These are phyloP conservation scores for Chalciporus chontae DNA, from an alignment of 768 basidiomycete species.

Conservation along the genomic window DNA sequence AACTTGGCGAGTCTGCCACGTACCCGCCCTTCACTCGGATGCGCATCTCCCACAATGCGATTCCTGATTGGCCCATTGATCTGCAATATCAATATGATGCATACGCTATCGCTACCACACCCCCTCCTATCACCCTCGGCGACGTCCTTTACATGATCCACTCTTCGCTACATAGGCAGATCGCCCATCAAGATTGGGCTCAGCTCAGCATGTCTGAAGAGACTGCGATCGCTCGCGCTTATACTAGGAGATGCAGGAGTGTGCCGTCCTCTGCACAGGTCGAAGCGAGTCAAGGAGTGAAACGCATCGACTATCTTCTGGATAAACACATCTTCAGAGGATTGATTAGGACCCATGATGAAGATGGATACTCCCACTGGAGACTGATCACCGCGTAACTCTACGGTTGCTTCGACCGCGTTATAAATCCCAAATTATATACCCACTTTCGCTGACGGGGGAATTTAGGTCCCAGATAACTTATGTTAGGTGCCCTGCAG, in stretches of 20 bases:
- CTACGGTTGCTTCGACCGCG: not conserved
- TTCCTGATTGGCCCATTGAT: slow-evolving; percentile 62
- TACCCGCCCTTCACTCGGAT: slow-evolving; percentile 51
- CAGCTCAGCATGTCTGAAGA: slow-evolving; percentile 23
- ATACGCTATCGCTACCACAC: slow-evolving; percentile 17
- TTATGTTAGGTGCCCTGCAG: not conserved
- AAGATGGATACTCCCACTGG: slow-evolving; percentile 31
- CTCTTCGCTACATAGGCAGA: slow-evolving; percentile 41
- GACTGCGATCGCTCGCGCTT: slow-evolving; percentile 34
- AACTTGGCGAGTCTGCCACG: slow-evolving; percentile 52
- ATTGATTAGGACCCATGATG: slow-evolving; percentile 28
- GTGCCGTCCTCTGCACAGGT: slow-evolving; percentile 28
- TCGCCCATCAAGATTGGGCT: slow-evolving; percentile 36
- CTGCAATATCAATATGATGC: slow-evolving; percentile 38
- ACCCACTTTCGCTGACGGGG: not conserved
- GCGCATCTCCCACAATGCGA: slow-evolving; percentile 52
- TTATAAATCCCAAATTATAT: slow-evolving; percentile 2
- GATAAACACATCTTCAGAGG: slow-evolving; percentile 37
- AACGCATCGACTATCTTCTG: slow-evolving; percentile 36
- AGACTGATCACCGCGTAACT: slow-evolving; percentile 21
- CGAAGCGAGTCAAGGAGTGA: slow-evolving; percentile 38
- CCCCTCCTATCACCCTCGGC: slow-evolving; percentile 50
- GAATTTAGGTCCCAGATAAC: not conserved
- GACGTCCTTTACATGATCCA: slow-evolving; percentile 56
- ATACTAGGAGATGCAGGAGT: slow-evolving; percentile 34